phyloP scores from a whole-genome alignment of 2,329 filamentous ascomycete genomes.

The Fusarium annulatum region DNA sequence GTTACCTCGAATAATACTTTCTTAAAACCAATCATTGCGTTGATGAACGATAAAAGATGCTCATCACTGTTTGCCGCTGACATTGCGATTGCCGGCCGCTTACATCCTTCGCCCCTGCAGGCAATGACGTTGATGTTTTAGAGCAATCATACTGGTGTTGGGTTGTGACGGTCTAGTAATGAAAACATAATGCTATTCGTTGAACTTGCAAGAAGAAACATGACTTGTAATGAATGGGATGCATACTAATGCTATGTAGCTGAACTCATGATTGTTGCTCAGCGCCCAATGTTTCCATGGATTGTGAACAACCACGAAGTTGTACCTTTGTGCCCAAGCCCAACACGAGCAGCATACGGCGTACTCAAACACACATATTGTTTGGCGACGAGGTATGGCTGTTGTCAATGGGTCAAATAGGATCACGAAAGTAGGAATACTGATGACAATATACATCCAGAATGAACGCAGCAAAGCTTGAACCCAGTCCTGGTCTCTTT shows the following conservation, averaged over 20 bases:
- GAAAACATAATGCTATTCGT: not conserved
- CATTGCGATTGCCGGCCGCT: too few relatives aligned
- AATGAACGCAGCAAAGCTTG: not conserved
- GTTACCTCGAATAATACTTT: not conserved
- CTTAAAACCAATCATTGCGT: not conserved
- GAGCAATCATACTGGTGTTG: not conserved
- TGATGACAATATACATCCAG: not conserved
- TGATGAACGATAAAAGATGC: not conserved
- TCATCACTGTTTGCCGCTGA: too few relatives aligned
- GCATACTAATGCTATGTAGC: not conserved
- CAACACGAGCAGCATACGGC: not conserved
- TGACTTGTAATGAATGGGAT: not conserved
- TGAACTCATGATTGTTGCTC: not conserved
- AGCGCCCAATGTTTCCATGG: not conserved
- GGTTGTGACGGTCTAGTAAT: not conserved
- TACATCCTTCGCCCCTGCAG: not conserved
- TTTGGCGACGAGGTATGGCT: not conserved
- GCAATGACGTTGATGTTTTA: not conserved
- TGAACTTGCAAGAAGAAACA: not conserved
- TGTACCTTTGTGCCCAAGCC: not conserved
- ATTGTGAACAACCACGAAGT: not conserved
- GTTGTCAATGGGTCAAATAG: not conserved
- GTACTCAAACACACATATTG: not conserved
- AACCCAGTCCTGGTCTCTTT: not conserved
- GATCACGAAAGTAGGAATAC: not conserved